Evolutionary conservation across 1,284 basidiomycete genomes (phyloP).

Genomic region (Microbotryum saponariae): DNA sequence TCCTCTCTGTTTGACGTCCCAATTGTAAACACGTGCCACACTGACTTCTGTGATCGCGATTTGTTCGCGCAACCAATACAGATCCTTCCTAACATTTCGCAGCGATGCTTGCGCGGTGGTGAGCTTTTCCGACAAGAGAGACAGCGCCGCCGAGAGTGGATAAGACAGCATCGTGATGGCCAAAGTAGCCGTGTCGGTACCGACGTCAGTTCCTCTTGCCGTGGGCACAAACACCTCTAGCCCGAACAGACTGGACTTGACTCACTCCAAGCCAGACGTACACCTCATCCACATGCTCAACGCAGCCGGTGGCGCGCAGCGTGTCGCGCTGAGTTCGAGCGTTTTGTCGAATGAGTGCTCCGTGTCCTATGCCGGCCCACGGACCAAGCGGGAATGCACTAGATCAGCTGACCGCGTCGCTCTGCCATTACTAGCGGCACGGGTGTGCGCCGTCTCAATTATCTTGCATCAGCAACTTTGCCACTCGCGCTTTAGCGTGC

Average conservation of each 20-base stretch:
- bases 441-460: conserved; percentile 53
- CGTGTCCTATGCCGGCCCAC: conserved; percentile 33
- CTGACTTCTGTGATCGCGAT: conserved; percentile 98
- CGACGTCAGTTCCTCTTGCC: background rate
- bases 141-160: conserved; percentile 69
- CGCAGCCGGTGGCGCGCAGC: conserved; percentile 79
- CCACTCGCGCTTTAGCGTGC: no score
- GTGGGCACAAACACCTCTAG: conserved; percentile 9
- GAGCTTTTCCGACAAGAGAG: conserved; percentile 75
- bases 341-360: conserved; percentile 66
- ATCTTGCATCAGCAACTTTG: no score
- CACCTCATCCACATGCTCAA: conserved; percentile 80
- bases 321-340: conserved; percentile 95
- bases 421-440: no score
- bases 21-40: conserved; percentile 91
- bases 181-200: conserved; percentile 44
- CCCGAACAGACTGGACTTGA: conserved; percentile 30
- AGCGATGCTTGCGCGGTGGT: conserved; percentile 62
- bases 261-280: conserved; percentile 93
- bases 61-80: conserved; percentile 90
- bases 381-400: background rate
- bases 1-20: conserved; percentile 68
- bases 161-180: conserved; percentile 98
- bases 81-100: conserved; percentile 68
- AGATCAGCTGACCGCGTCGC: background rate